Conservation (phyloP, 352 stramenopile species). For the Globisporangium acanthophoron region DNA sequence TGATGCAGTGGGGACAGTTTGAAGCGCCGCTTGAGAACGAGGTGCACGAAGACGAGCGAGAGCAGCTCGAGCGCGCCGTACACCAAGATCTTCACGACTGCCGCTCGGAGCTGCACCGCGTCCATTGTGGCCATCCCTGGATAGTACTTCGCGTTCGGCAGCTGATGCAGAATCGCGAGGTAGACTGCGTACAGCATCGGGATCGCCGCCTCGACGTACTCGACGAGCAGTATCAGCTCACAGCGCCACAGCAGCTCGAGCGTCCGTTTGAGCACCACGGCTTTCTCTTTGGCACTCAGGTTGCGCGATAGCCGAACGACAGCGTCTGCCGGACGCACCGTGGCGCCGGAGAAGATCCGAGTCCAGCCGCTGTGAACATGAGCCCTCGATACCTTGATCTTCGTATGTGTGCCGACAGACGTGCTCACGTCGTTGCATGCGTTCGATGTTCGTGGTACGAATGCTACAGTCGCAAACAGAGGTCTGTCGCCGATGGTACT, state of each 20-base stretch:
- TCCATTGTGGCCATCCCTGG: neutral
- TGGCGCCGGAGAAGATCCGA: neutral
- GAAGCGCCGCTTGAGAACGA: neutral
- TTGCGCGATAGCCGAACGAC: neutral
- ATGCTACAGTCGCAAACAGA: too few relatives aligned
- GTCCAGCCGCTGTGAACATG: too few relatives aligned
- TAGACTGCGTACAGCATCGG: constrained; percentile 5
- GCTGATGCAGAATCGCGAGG: neutral
- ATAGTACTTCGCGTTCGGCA: constrained; percentile 12
- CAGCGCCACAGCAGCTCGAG: constrained; percentile 3
- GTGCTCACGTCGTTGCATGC: too few relatives aligned
- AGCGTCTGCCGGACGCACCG: neutral
- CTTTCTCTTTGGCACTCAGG: neutral
- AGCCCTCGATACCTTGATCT: neutral
- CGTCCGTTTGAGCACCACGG: neutral
- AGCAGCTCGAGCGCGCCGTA: neutral
- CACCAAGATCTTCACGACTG: neutral
- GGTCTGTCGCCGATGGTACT: too few relatives aligned
- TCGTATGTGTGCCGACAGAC: too few relatives aligned
- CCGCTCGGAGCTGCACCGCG: neutral
- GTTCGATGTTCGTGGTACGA: too few relatives aligned
- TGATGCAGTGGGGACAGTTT: neutral
- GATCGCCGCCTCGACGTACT: constrained; percentile 4
- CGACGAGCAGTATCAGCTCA: constrained; percentile 1
- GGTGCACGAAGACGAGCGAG: neutral